These are phyloP conservation scores for Kazachstania sp. DNA, from an alignment of 1,139 yeast genomes.

Conservation along the genomic window DNA sequence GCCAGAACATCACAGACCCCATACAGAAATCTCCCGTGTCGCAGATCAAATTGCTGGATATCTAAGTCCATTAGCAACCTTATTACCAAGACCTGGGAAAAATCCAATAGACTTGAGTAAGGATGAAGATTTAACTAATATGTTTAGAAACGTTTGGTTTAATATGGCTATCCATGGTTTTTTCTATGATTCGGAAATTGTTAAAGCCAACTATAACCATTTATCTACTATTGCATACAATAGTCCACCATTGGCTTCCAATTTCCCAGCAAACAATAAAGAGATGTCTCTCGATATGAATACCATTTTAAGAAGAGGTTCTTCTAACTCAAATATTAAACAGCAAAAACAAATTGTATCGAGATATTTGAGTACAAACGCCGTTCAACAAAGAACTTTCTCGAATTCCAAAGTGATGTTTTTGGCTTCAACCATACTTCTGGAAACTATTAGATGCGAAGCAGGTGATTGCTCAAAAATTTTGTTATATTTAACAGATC, in stretches of 20 bases:
- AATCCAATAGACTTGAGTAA: constrained; percentile 34
- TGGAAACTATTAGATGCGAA: constrained; percentile 71
- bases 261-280: constrained; percentile 72
- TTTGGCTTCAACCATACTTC: constrained; percentile 68
- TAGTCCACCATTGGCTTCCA: constrained; percentile 91
- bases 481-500: constrained; percentile 75
- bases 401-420: constrained; percentile 83
- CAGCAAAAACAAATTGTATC: constrained; percentile 55
- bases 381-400: constrained; percentile 35
- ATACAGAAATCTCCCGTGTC: constrained; percentile 64
- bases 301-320: constrained; percentile 82
- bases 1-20: constrained; percentile 74
- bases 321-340: constrained; percentile 73
- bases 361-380: constrained; percentile 28
- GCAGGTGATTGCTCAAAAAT: constrained; percentile 75
- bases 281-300: constrained; percentile 90
- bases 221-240: constrained; percentile 71
- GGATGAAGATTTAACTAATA: constrained; percentile 29
- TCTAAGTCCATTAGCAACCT: constrained; percentile 64
- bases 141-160: constrained; percentile 89
- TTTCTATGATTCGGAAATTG: constrained; percentile 50
- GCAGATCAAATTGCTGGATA: constrained; percentile 66
- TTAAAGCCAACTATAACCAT: constrained; percentile 39
- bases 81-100: constrained; percentile 52
- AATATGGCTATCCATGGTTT: constrained; percentile 90